phyloP scores from a whole-genome alignment of 2,329 filamentous ascomycete species.

The Aspergillus ibericus region DNA sequence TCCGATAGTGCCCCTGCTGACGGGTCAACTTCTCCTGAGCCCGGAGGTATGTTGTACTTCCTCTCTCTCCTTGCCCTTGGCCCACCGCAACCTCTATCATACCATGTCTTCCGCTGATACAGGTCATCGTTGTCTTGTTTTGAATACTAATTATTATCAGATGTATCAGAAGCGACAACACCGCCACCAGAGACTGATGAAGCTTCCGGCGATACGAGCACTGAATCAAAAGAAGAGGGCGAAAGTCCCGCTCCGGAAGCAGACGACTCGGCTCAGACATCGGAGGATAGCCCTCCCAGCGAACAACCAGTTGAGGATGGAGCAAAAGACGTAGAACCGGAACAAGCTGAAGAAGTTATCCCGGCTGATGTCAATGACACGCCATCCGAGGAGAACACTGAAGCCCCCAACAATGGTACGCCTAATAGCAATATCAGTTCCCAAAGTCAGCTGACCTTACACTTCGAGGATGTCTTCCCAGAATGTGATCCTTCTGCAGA shows the following conservation, averaged over 20 bases:
- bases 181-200: conserved; percentile 26
- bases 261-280: conserved; percentile 8
- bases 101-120: neutral
- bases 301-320: conserved; percentile 20
- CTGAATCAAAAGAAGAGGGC: conserved; percentile 24
- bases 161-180: conserved; percentile 28
- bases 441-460: conserved; percentile 18
- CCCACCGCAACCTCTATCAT: neutral
- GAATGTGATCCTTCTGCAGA: conserved; percentile 32
- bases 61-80: neutral
- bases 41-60: conserved; percentile 29
- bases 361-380: neutral
- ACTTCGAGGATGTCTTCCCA: conserved; percentile 35
- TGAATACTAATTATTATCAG: conserved; percentile 22
- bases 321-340: conserved; percentile 11
- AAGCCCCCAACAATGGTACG: conserved; percentile 27
- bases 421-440: neutral
- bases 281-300: conserved; percentile 6
- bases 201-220: conserved; percentile 11
- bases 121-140: neutral
- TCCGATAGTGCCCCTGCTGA: conserved; percentile 27
- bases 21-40: conserved; percentile 25
- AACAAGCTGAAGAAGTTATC: conserved; percentile 7
- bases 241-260: conserved; percentile 16
- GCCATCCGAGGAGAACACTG: conserved; percentile 10